Evolutionary conservation across 2,329 filamentous ascomycete genomes (phyloP).

Genomic region (Fusarium sp.): DNA sequence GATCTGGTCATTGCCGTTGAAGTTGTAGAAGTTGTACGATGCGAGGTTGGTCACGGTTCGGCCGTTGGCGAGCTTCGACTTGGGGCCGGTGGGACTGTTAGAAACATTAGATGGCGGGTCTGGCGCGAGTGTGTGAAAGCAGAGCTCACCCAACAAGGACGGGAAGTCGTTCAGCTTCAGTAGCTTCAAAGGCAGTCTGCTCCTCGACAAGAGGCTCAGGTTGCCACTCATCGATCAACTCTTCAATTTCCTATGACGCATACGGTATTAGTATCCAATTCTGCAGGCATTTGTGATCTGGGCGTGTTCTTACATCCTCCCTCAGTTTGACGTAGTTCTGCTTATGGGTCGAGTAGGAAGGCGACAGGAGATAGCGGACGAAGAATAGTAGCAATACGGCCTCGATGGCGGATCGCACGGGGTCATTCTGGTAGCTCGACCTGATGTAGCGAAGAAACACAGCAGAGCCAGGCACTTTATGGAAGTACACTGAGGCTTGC

Average conservation of each 20-base stretch:
- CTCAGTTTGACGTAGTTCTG: slow-evolving; percentile 89
- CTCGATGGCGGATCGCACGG: slow-evolving; percentile 92
- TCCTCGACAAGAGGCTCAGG: slow-evolving; percentile 89
- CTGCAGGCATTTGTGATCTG: background rate
- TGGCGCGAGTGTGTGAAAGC: background rate
- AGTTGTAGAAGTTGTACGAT: slow-evolving; percentile 98
- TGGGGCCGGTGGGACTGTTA: slow-evolving; percentile 79
- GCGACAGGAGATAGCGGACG: slow-evolving; percentile 89
- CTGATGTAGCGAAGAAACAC: slow-evolving; percentile 96
- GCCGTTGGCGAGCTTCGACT: slow-evolving; percentile 87
- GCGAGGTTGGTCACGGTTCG: slow-evolving; percentile 93
- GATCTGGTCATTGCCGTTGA: slow-evolving; percentile 90
- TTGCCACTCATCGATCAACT: slow-evolving; percentile 95
- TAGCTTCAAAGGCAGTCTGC: slow-evolving; percentile 79
- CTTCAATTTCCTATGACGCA: slow-evolving; percentile 82
- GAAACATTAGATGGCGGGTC: slow-evolving; percentile 8
- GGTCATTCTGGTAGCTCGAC: slow-evolving; percentile 97
- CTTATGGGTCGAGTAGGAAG: slow-evolving; percentile 91
- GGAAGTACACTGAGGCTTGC: slow-evolving; percentile 74
- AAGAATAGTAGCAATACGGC: slow-evolving; percentile 95
- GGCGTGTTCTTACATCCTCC: slow-evolving; percentile 68
- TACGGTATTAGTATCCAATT: slow-evolving; percentile 10
- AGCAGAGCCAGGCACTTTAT: slow-evolving; percentile 91
- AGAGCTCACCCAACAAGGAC: slow-evolving; percentile 82
- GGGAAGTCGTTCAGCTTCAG: slow-evolving; percentile 85